Evolutionary conservation across 768 basidiomycete genomes (phyloP), one percentile per base, ranked within the genome.

Genomic region (Guyanaporus albipodus): DNA sequence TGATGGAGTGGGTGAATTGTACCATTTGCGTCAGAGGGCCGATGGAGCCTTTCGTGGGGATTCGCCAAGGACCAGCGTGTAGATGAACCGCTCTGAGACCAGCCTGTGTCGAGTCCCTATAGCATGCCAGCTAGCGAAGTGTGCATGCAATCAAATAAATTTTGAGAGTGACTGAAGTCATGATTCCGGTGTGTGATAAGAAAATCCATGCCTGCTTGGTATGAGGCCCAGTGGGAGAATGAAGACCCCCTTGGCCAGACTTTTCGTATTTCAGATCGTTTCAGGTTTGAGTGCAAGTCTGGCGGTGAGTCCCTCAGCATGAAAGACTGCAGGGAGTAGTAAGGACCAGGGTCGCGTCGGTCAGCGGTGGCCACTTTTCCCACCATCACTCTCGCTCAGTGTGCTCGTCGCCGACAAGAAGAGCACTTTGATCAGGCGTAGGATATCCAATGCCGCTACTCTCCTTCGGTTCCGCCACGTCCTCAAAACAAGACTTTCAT

Each of bases 1-100:
- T 67, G 49, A 76, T 74, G 14, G 67, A 65, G 7, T 49, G 22
- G 41, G 60, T 49, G 53, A 79, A 77, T 17, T 73, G 68, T 2
- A 63, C 48, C 78, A 77, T 78, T 28, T 72, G 68, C 3, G 68
- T 76, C 26, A 77, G 60, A 26, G 75, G 70, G 2, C 74, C 77
- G 17, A 75, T 71, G 8, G 65, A 65, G 28, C 56, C 63, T 63
- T 52, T 34, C 10, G 23, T 32, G 8, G 17, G 34, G 26, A 21
- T 42, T 38, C 17, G 11, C 46, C 14, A 46, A 38, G 22, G 19
- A 12, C 10, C 5, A n/a, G n/a, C n/a, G 3, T 10, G 2, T 9
- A 42, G 3, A 37, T 14, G 32, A 11, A 23, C 12, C 29, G 4
- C 15, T 18, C 11, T 17, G 28, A 12, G 23, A 35, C 58, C 29